Conservation (phyloP, 2,329 filamentous ascomycete species). For the Colletotrichum sp. region DNA sequence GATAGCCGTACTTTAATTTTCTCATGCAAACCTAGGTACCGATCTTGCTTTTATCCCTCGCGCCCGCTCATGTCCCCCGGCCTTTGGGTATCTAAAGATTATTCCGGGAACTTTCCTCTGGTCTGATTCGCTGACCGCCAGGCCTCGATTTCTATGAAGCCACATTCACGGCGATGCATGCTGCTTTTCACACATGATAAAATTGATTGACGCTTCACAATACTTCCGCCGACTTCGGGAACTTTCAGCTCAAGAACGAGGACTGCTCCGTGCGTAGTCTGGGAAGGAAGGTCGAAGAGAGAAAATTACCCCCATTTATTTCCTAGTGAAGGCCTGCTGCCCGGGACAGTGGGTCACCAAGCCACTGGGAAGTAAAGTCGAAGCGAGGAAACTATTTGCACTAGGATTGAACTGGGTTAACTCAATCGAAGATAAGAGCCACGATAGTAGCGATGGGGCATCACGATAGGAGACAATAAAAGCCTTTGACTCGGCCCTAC, state of each 20-base stretch:
- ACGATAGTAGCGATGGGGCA: neutral
- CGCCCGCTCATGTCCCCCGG: neutral
- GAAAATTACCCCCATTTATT: neutral
- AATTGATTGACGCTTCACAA: neutral
- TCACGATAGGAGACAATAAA: neutral
- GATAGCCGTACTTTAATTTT: neutral
- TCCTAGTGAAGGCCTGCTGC: neutral
- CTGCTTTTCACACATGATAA: neutral
- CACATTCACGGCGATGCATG: neutral
- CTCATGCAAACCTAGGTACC: too few relatives aligned
- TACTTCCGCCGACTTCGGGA: neutral
- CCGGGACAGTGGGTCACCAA: neutral
- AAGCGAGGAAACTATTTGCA: neutral
- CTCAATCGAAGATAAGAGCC: neutral
- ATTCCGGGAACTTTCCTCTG: neutral
- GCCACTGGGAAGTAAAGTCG: neutral
- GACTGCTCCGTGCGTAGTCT: neutral
- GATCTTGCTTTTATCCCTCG: neutral
- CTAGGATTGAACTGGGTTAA: neutral
- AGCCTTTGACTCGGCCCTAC: neutral
- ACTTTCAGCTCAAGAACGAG: neutral
- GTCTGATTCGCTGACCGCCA: neutral
- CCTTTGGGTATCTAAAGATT: neutral
- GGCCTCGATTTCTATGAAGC: neutral
- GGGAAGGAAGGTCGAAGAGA: conserved; percentile 11